These are phyloP conservation scores for Chloromonas sp. DNA, from an alignment of 163 green algal species.

Conservation along the genomic window DNA sequence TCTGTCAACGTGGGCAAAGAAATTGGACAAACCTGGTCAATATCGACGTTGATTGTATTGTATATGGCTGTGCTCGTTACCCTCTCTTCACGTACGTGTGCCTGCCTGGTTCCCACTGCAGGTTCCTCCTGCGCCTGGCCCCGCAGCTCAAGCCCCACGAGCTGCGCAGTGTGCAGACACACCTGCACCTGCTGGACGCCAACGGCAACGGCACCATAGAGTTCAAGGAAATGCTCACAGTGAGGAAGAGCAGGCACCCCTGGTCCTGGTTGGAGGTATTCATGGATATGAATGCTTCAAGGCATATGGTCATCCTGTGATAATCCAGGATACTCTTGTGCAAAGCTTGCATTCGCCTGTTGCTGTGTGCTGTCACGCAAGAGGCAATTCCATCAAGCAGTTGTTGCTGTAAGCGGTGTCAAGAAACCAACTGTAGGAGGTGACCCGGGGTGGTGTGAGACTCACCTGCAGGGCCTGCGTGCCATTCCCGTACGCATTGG, in stretches of 20 bases:
- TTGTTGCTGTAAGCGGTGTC: too few relatives aligned
- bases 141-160: conserved; percentile 3
- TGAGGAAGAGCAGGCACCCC: neutral
- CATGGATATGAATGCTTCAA: neutral
- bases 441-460: too few relatives aligned
- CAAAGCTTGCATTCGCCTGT: too few relatives aligned
- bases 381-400: too few relatives aligned
- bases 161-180: conserved; percentile 8
- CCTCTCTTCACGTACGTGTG: neutral
- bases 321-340: too few relatives aligned
- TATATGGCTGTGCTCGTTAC: neutral
- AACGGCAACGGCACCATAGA: conserved; percentile 18
- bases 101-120: neutral
- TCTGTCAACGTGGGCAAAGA: too few relatives aligned
- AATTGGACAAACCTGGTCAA: too few relatives aligned
- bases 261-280: neutral
- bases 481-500: neutral
- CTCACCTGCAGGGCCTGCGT: neutral
- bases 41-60: neutral
- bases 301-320: too few relatives aligned
- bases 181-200: conserved; percentile 22
- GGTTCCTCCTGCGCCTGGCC: conserved; percentile 15
- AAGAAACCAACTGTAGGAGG: too few relatives aligned
- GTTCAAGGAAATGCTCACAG: conserved; percentile 21
- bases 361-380: too few relatives aligned